These are phyloP conservation scores for Entrophospora sp. DNA, from an alignment of 192 early-diverging fungal species.

Conservation along the genomic window DNA sequence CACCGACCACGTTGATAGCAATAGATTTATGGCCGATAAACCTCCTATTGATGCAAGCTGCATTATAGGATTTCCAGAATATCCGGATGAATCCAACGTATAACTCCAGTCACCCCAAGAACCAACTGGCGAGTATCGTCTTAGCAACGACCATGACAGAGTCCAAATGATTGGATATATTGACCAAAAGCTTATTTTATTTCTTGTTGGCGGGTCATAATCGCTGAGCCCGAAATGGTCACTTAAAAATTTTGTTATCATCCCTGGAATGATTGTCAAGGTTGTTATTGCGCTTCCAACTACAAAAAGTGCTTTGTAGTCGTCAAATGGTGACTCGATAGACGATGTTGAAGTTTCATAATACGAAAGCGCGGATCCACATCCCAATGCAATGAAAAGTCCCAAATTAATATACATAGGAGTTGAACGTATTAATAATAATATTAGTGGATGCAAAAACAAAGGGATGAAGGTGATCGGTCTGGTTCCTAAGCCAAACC, in stretches of 20 bases:
- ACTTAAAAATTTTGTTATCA: background rate
- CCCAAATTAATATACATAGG: background rate
- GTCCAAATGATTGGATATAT: conserved; percentile 1
- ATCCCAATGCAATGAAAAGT: background rate
- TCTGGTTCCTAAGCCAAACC: background rate
- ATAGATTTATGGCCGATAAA: background rate
- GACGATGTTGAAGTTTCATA: background rate
- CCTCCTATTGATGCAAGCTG: background rate
- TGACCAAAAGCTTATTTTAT: background rate
- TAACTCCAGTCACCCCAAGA: conserved; percentile 21
- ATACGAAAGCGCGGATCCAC: background rate
- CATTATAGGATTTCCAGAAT: background rate
- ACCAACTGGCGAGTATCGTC: conserved; percentile 5
- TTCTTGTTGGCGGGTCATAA: no score
- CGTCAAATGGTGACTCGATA: background rate
- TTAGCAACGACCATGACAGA: background rate
- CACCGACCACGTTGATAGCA: background rate
- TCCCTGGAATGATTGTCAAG: background rate
- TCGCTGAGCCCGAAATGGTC: no score
- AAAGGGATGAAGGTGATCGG: background rate
- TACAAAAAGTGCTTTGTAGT: background rate
- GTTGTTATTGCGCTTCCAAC: background rate
- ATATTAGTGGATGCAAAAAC: background rate
- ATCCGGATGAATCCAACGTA: background rate
- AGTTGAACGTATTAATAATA: background rate